Evolutionary conservation across 139 green algal species (phyloP), one percentile per base, ranked within the genome.

Genomic region (Raphidocelis subcapitata): DNA sequence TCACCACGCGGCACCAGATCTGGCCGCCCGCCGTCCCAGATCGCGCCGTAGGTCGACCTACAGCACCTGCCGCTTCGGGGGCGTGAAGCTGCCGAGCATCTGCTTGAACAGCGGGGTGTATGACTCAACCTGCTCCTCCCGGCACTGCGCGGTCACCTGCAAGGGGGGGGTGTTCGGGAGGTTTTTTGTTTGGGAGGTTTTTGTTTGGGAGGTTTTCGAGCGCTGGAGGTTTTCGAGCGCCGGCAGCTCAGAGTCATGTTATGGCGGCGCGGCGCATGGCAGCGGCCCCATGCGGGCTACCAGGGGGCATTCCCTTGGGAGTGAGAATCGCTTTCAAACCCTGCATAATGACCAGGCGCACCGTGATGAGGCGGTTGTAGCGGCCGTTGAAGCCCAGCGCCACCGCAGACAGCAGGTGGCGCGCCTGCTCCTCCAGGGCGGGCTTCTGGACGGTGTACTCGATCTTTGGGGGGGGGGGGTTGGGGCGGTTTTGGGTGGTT

Each of bases 131-230:
- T 83, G 32, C 4, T 71, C 46, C 77, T 87, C 84, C 33, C 76
- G 35, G 51, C 81, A 85, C 76, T 89, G 84, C 4, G 75, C 84
- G 5, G 84, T 89, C 12, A 85, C 29, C 2, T 79, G 87, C 73
- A 79, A 87, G 23, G 83, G 56, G 1, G 72, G 65, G 77, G 84
- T 84, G 77, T 85, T 81, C 55, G 64, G 76, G 55, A 32, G 64
- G 8, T 18, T 18, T n/a, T n/a, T n/a, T n/a, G n/a, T n/a, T n/a
- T n/a, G n/a, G n/a, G n/a, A n/a, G n/a, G n/a, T n/a, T n/a, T n/a
- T n/a, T n/a, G n/a, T n/a, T n/a, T n/a, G n/a, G n/a, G n/a, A n/a
- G n/a, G n/a, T n/a, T n/a, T n/a, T n/a, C n/a, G n/a, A n/a, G n/a
- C n/a, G n/a, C n/a, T n/a, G n/a, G n/a, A n/a, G n/a, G n/a, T n/a